Evolutionary conservation across 257 asterid species (phyloP), one percentile per base, ranked within the genome.

Genomic region (Solanum sitiens): DNA sequence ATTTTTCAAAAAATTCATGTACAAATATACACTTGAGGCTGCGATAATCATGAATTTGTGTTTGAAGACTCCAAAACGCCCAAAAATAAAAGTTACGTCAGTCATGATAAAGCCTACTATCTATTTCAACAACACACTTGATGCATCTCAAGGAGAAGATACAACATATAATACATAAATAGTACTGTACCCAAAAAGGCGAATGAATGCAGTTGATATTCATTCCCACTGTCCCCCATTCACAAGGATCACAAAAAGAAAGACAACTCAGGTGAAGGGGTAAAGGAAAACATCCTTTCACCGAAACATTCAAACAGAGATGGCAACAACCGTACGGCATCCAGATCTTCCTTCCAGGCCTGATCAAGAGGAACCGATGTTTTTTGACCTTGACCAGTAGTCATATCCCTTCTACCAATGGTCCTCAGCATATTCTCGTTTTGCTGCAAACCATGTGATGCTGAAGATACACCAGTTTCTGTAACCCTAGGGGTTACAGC

Each of bases 211-310:
- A 7, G 61, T 76, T n/a, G n/a, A 45, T 45, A 12, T 42, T 42
- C 37, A 76, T 25, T 40, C 33, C 61, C 35, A 76, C 83, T 8
- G 37, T 15, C 84, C 84, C 84, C 84, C 84, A 45, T 79, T 27
- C 84, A 9, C 11, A 79, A 44, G 74, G 76, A 87, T 94, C 94
- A 97, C 86, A 95, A 80, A 94, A 97, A 95, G 44, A 94, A 70
- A 11, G 92, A 91, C 53, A 91, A 86, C 68, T 91, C 96, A 3
- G 98, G 96, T 7, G 94, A 89, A 79, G 98, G 99, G 76, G 92
- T 93, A 86, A 94, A 97, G 15, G 93, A 79, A 40, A 94, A 71
- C 94, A 97, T 93, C 91, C 95, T 93, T 86, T 97, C 98, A 68
- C 99, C 99, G 88, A 97, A 94, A 87, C 91, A 87, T 40, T 95